Conservation (phyloP, 1,284 basidiomycete genomes). For the Singerocomus inundabilis region DNA sequence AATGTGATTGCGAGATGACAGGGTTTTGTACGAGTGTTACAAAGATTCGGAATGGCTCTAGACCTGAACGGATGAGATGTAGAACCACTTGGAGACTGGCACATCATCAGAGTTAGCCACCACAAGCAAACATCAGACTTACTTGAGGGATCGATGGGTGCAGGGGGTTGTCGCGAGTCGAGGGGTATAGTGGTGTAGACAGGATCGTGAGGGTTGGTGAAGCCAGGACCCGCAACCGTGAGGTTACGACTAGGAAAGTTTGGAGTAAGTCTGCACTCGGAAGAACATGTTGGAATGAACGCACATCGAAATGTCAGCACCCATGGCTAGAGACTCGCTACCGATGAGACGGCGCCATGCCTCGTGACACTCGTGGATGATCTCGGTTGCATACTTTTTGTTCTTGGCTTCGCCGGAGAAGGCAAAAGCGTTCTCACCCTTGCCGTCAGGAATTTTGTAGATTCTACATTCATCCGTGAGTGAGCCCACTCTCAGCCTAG, state of each 20-base stretch:
- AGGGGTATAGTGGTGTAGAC: slow-evolving; percentile 68
- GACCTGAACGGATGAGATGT: slow-evolving; percentile 82
- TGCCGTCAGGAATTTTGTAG: slow-evolving; percentile 99
- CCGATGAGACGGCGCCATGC: slow-evolving; percentile 94
- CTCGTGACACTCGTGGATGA: slow-evolving; percentile 98
- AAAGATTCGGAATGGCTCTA: slow-evolving; percentile 30
- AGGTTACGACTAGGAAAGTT: slow-evolving; percentile 55
- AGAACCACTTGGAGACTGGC: slow-evolving; percentile 86
- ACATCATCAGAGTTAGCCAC: slow-evolving; percentile 33
- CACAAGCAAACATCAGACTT: slow-evolving; percentile 32
- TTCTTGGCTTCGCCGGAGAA: slow-evolving; percentile 99
- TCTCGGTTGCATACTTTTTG: slow-evolving; percentile 98
- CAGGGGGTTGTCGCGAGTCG: slow-evolving; percentile 81
- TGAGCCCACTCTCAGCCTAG: not conserved
- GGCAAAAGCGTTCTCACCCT: slow-evolving; percentile 98
- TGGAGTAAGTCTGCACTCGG: slow-evolving; percentile 1
- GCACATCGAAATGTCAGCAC: slow-evolving; percentile 78
- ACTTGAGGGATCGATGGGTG: slow-evolving; percentile 87
- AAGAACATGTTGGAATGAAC: slow-evolving; percentile 31
- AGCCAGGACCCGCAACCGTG: slow-evolving; percentile 72
- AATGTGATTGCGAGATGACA: slow-evolving; percentile 4
- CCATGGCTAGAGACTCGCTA: slow-evolving; percentile 77
- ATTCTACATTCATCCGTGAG: slow-evolving; percentile 53
- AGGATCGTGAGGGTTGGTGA: slow-evolving; percentile 63
- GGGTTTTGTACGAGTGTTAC: not conserved